A percentile compares a stretch with the other conserved stretches of the same genome.
phyloP scores from a whole-genome alignment of 2,329 filamentous ascomycete genomes.

The Fusarium acutatum region DNA sequence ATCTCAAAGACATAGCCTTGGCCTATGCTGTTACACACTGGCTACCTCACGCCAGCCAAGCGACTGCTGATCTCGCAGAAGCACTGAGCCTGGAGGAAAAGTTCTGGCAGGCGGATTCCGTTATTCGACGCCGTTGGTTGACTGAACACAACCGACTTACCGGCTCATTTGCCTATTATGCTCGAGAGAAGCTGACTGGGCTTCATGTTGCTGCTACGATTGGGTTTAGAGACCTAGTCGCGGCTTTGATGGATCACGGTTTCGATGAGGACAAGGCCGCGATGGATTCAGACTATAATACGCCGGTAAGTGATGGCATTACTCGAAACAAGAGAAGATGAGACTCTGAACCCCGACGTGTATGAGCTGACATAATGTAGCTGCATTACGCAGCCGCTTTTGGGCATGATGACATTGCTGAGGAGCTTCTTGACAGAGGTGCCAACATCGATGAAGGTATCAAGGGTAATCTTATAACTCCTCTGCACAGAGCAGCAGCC shows the following conservation, averaged over 20 bases:
- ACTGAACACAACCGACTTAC: conserved; percentile 47
- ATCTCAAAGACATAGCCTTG: conserved; percentile 39
- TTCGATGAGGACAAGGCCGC: conserved; percentile 47
- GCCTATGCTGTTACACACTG: conserved; percentile 53
- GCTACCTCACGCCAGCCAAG: conserved; percentile 53
- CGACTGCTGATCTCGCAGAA: conserved; percentile 53
- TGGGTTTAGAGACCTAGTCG: conserved; percentile 51
- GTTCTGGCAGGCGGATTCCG: conserved; percentile 51
- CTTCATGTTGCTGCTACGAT: conserved; percentile 51
- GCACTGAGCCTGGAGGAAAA: conserved; percentile 49
- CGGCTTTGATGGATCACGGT: conserved; percentile 49
- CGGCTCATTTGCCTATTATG: conserved; percentile 42
- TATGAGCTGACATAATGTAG: not conserved
- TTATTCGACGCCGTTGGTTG: conserved; percentile 50
- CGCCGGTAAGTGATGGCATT: conserved; percentile 44
- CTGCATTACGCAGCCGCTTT: conserved; percentile 24
- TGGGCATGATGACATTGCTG: conserved; percentile 10
- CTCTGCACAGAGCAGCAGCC: conserved; percentile 51
- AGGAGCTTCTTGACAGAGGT: conserved; percentile 21
- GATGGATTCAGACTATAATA: conserved; percentile 44
- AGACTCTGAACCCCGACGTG: too few species aligned
- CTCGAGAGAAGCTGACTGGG: conserved; percentile 44
- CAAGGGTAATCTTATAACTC: conserved; percentile 46
- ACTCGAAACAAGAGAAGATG: not conserved
- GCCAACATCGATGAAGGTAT: conserved; percentile 41